Evolutionary conservation across 257 asterid genomes (phyloP).

Genomic region (Coffea eugenioides): DNA sequence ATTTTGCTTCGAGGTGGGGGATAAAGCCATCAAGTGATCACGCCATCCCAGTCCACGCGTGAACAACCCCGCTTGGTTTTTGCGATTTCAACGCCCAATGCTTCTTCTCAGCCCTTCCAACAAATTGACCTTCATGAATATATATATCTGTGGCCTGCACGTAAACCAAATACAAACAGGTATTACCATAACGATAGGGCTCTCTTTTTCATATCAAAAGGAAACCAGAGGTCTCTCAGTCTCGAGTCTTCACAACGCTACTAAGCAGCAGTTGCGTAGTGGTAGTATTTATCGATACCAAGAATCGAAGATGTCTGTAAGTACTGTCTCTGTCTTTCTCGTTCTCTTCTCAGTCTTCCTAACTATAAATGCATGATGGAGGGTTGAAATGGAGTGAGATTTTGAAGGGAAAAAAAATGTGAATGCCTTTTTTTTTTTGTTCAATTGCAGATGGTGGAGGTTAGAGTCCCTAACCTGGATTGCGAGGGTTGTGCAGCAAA

Average conservation of each 20-base stretch:
- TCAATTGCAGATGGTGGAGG: slow-evolving; percentile 53
- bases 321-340: slow-evolving; percentile 16
- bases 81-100: slow-evolving; percentile 44
- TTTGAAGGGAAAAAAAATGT: too few relatives aligned
- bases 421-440: slow-evolving; percentile 7
- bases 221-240: background rate
- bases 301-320: slow-evolving; percentile 51
- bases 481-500: slow-evolving; percentile 78
- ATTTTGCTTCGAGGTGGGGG: slow-evolving; percentile 20
- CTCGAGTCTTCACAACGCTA: background rate
- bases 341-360: background rate
- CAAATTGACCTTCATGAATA: background rate
- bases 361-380: background rate
- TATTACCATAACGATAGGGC: background rate
- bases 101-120: background rate
- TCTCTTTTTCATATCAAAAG: background rate
- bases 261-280: background rate
- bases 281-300: slow-evolving; percentile 1
- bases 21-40: slow-evolving; percentile 33
- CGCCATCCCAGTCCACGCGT: slow-evolving; percentile 66
- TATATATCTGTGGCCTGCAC: background rate
- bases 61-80: slow-evolving; percentile 32
- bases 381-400: background rate
- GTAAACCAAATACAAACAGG: background rate
- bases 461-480: slow-evolving; percentile 82